Conservation (phyloP, 805 yeast species). For the Kodamaea laetipori region DNA sequence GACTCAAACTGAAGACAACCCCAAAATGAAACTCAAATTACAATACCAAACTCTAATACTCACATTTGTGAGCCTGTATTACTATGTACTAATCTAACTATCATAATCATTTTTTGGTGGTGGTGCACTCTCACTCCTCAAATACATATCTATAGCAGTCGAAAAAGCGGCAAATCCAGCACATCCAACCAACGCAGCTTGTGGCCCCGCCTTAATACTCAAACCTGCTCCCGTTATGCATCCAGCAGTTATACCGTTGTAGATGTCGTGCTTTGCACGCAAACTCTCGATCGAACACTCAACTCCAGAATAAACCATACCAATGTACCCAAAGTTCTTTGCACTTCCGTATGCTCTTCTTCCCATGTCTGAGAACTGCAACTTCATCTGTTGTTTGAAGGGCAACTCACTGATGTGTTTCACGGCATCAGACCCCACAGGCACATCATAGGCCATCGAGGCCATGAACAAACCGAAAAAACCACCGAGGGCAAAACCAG, state of each 20-base stretch:
- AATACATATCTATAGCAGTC: constrained; percentile 81
- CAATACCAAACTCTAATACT: too few relatives aligned
- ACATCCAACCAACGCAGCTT: constrained; percentile 87
- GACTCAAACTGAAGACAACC: too few relatives aligned
- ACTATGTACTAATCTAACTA: constrained; percentile 24
- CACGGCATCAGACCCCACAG: constrained; percentile 59
- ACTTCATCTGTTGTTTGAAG: constrained; percentile 85
- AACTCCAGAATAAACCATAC: constrained; percentile 87
- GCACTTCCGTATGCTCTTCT: constrained; percentile 85
- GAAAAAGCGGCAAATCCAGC: constrained; percentile 98
- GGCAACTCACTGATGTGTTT: constrained; percentile 79
- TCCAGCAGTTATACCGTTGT: constrained; percentile 91
- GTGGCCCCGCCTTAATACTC: constrained; percentile 91
- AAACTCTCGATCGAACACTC: constrained; percentile 86
- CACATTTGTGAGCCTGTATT: too few relatives aligned
- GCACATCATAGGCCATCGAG: constrained; percentile 80
- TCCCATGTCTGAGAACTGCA: constrained; percentile 92
- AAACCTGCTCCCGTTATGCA: constrained; percentile 97
- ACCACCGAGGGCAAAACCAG: constrained; percentile 94
- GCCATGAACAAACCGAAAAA: constrained; percentile 96
- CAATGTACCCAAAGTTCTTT: constrained; percentile 90
- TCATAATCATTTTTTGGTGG: constrained; percentile 93
- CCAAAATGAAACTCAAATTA: too few relatives aligned
- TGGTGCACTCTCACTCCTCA: constrained; percentile 77
- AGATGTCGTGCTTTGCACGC: constrained; percentile 88